Base-by-base conservation (phyloP, 441 rosid genomes). In the Metrosideros polymorpha region DNA sequence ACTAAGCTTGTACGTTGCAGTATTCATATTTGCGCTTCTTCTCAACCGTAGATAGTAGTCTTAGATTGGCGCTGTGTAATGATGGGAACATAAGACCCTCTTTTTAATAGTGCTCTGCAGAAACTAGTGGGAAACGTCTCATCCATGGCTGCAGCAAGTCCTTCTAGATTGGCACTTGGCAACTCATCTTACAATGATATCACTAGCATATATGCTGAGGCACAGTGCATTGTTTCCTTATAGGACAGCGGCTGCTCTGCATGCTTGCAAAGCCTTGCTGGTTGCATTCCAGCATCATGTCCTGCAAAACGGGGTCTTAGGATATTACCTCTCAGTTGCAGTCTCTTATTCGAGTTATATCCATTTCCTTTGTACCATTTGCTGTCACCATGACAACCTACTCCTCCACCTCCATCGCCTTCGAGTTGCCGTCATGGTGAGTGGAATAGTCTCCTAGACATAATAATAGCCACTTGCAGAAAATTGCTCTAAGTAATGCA, bases 81-180 rank as follows among this genome's bases (percentile, higher is more conserved):
- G n/a, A n/a, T n/a, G n/a, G n/a, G n/a, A n/a, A n/a, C n/a, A n/a
- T n/a, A n/a, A n/a, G n/a, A n/a, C n/a, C n/a, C n/a, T n/a, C n/a
- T n/a, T n/a, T n/a, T n/a, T n/a, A n/a, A n/a, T n/a, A n/a, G n/a
- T n/a, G 51, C 4, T 85, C n/a, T 88, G 91, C 66, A 85, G 89
- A 19, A 82, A 82, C 61, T 53, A 89, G 61, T 88, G 30, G 84
- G 43, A 61, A 86, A 90, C 91, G n/a, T 45, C 49, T 30, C 25
- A 51, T 86, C 32, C n/a, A n/a, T n/a, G n/a, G n/a, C n/a, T n/a
- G 83, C 32, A 56, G 35, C 25, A 32, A 63, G 76, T 63, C 75
- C 5, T 59, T 63, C 76, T 30, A 17, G 42, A 61, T 30, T 61
- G 75, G 75, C 22, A 61, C 75, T 61, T 61, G 42, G 75, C 39